A percentile compares a stretch with the other conserved stretches of the same genome.
Evolutionary conservation across 495 filamentous ascomycete genomes (phyloP).

Genomic region (Penicillium tannophilum): DNA sequence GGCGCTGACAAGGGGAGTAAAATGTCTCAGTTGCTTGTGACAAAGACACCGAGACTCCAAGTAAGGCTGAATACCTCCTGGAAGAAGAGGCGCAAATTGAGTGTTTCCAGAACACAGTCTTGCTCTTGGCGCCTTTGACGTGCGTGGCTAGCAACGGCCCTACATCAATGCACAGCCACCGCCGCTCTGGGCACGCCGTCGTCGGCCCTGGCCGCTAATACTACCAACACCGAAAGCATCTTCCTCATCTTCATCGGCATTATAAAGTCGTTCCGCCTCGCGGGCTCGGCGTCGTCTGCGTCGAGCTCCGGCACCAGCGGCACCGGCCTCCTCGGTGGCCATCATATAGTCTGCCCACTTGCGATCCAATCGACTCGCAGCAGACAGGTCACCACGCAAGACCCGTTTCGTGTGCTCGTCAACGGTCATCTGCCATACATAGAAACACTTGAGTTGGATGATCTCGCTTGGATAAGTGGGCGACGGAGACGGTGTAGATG

Average conservation of each 20-base stretch:
- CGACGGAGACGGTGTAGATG: constrained; percentile 38
- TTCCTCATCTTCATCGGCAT: constrained; percentile 73
- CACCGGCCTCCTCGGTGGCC: constrained; percentile 79
- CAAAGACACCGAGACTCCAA: background rate
- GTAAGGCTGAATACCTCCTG: background rate
- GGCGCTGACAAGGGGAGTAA: background rate
- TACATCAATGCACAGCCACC: constrained; percentile 60
- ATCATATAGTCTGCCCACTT: constrained; percentile 98
- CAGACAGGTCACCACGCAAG: constrained; percentile 66
- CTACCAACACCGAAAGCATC: constrained; percentile 31
- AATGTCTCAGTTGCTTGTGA: background rate
- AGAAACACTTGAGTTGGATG: constrained; percentile 88
- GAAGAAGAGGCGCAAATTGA: background rate
- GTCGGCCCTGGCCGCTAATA: constrained; percentile 28
- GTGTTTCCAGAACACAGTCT: background rate
- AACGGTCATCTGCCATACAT: constrained; percentile 92
- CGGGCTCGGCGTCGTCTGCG: constrained; percentile 72
- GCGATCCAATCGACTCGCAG: constrained; percentile 73
- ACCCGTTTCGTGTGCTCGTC: constrained; percentile 89
- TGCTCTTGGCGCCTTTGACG: background rate
- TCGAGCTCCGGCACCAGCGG: constrained; percentile 63
- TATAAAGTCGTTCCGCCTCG: constrained; percentile 72
- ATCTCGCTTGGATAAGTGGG: constrained; percentile 67
- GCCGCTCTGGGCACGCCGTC: constrained; percentile 58
- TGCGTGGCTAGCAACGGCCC: constrained; percentile 11